These are phyloP conservation scores for Metarhizium sp. DNA, from an alignment of 2,329 filamentous ascomycete genomes.

Conservation along the genomic window DNA sequence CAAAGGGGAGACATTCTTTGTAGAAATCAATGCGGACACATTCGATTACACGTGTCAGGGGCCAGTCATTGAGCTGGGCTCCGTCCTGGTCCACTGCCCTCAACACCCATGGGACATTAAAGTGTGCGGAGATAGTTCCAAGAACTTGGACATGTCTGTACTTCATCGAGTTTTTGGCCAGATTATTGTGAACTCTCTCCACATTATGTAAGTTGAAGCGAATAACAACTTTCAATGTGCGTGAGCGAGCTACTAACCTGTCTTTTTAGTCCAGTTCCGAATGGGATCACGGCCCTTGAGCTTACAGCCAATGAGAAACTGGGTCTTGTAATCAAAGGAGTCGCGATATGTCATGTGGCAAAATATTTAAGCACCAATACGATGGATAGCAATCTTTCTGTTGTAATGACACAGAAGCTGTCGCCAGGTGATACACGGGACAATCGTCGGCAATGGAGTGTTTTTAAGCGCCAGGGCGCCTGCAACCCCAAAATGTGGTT, in stretches of 20 bases:
- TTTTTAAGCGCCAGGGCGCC: neutral
- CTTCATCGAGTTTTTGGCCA: constrained; percentile 12
- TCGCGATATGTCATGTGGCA: constrained; percentile 14
- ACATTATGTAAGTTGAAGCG: constrained; percentile 14
- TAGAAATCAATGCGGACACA: constrained; percentile 19
- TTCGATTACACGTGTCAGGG: constrained; percentile 14
- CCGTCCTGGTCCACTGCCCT: constrained; percentile 20
- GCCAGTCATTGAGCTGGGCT: constrained; percentile 10
- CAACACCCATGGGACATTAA: constrained; percentile 23
- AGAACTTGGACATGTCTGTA: constrained; percentile 6
- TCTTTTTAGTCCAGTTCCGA: constrained; percentile 6
- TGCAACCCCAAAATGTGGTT: constrained; percentile 13
- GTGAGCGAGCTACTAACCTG: neutral
- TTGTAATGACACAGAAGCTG: constrained; percentile 15
- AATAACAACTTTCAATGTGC: neutral
- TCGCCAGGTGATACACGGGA: neutral
- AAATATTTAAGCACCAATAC: constrained; percentile 10
- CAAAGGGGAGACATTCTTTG: constrained; percentile 6
- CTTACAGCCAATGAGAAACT: constrained; percentile 4
- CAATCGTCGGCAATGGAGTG: constrained; percentile 5
- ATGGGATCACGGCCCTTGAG: constrained; percentile 11
- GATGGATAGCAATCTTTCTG: constrained; percentile 11
- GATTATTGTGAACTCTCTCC: constrained; percentile 13
- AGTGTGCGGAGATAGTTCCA: constrained; percentile 11
- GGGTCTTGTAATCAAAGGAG: constrained; percentile 9